Evolutionary conservation across 306 rosid genomes (phyloP), one percentile per base, ranked within the genome.

Genomic region (Senna siamea): DNA sequence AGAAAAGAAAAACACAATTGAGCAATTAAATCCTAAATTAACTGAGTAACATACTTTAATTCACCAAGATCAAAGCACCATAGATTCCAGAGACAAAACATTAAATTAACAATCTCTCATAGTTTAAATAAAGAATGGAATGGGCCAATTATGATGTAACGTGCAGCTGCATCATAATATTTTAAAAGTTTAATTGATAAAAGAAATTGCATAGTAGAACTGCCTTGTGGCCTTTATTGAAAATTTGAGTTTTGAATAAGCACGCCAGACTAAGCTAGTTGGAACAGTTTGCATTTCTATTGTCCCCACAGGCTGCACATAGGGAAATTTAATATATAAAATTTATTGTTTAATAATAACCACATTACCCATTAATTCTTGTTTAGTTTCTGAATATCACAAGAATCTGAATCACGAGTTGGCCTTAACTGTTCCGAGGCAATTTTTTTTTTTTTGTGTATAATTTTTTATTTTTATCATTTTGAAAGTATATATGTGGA

Each of bases 371-470:
- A 38, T 7, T 10, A 40, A 59, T 26, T 50, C 8, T 54, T 5
- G 9, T 9, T 28, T 14, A 23, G 11, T n/a, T n/a, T n/a, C 34
- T 62, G 18, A 17, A 58, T 26, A 75, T 5, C 73, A 64, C 32
- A 6, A 66, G 60, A 76, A 43, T 44, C 79, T 56, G 41, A 55
- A 66, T 44, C 68, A 32, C 80, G 52, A 67, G 69, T 43, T 55
- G 51, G 38, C 51, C 66, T 23, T 0, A 55, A 57, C 48, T 8
- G 40, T 30, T 54, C 43, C 50, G 8, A 40, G 58, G 64, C 50
- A 15, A 54, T 10, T 35, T 28, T 9, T 3, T 30, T 53, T 18
- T 11, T 28, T 26, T 44, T 43, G 40, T 28, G 5, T 4, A 38
- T 28, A 30, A 26, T 47, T 47, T 47, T 0, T 44, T 32, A 2